phyloP scores from a whole-genome alignment of 345 rosid genomes.

The Eucalyptus victrix region DNA sequence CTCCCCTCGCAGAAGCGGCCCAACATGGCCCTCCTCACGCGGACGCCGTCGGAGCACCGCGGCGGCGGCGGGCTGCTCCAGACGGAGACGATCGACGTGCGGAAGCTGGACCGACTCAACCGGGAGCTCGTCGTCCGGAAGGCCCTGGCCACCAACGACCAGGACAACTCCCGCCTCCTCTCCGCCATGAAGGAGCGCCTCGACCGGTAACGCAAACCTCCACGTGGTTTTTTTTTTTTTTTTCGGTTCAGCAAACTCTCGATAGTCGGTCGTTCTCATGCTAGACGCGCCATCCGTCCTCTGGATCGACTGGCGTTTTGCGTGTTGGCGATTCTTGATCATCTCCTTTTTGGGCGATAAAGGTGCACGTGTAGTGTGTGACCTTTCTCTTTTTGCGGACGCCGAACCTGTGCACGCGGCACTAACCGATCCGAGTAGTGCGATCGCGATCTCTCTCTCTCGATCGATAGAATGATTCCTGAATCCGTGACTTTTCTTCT shows the following conservation, averaged over 20 bases:
- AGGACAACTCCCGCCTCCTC: slow-evolving; percentile 61
- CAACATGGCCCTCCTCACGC: slow-evolving; percentile 23
- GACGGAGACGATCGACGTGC: slow-evolving; percentile 58
- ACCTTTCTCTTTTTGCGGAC: neutral
- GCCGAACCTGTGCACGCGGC: neutral
- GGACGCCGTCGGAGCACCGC: slow-evolving; percentile 15
- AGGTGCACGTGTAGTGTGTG: neutral
- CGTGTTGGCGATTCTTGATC: neutral
- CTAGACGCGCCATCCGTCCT: neutral
- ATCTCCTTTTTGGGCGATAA: neutral
- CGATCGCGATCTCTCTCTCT: neutral
- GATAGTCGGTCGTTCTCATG: neutral
- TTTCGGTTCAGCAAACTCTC: neutral
- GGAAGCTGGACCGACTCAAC: slow-evolving; percentile 34
- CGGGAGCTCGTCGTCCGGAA: slow-evolving; percentile 69
- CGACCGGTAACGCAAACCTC: slow-evolving; percentile 22
- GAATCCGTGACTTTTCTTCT: neutral
- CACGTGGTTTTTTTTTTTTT: neutral
- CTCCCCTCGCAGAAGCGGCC: slow-evolving; percentile 56
- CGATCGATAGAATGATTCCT: neutral
- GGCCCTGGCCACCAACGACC: slow-evolving; percentile 79
- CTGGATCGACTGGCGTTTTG: neutral
- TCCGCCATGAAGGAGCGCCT: slow-evolving; percentile 69
- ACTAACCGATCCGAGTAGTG: neutral
- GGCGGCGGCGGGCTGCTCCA: neutral